Evolutionary conservation across 2,329 filamentous ascomycete species (phyloP).

Genomic region (Neoascochyta sp.): DNA sequence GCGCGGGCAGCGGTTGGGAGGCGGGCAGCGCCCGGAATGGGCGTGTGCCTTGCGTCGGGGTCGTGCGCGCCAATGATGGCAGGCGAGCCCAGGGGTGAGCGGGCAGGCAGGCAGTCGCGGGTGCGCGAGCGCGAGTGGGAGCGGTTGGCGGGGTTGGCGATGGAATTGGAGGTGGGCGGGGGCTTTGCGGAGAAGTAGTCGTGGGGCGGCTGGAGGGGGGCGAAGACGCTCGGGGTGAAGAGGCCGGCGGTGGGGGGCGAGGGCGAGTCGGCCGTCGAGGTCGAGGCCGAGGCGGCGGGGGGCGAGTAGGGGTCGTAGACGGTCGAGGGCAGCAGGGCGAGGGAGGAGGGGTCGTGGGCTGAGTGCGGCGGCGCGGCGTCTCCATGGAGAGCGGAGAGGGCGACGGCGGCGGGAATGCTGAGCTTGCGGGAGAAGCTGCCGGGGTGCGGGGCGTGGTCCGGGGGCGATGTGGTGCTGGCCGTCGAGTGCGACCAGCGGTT

Average conservation of each 20-base stretch:
- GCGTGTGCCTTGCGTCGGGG: constrained; percentile 29
- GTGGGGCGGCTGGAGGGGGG: constrained; percentile 18
- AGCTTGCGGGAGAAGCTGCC: constrained; percentile 39
- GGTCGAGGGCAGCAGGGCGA: constrained; percentile 35
- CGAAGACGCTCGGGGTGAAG: constrained; percentile 30
- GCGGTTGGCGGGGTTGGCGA: constrained; percentile 12
- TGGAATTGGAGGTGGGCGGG: constrained; percentile 4
- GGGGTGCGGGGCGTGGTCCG: constrained; percentile 19
- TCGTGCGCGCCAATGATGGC: constrained; percentile 30
- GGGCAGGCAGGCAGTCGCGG: constrained; percentile 26
- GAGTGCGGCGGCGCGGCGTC: constrained; percentile 26
- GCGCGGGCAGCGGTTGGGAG: constrained; percentile 22
- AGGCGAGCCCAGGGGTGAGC: constrained; percentile 36
- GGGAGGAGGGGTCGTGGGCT: constrained; percentile 23
- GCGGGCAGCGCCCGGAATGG: constrained; percentile 16
- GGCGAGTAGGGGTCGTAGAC: constrained; percentile 39
- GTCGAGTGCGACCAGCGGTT: constrained; percentile 60
- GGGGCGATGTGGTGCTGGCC: constrained; percentile 46
- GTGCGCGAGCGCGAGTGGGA: constrained; percentile 28
- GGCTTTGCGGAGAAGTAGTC: constrained; percentile 42
- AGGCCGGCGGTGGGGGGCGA: constrained; percentile 36
- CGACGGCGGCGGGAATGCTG: constrained; percentile 25
- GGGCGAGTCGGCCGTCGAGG: no score
- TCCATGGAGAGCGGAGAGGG: constrained; percentile 34
- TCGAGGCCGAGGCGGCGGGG: constrained; percentile 24